Evolutionary conservation across 75 land plant species (phyloP), one percentile per base, ranked within the genome.

Genomic region (Adiantum capillusveneris): DNA sequence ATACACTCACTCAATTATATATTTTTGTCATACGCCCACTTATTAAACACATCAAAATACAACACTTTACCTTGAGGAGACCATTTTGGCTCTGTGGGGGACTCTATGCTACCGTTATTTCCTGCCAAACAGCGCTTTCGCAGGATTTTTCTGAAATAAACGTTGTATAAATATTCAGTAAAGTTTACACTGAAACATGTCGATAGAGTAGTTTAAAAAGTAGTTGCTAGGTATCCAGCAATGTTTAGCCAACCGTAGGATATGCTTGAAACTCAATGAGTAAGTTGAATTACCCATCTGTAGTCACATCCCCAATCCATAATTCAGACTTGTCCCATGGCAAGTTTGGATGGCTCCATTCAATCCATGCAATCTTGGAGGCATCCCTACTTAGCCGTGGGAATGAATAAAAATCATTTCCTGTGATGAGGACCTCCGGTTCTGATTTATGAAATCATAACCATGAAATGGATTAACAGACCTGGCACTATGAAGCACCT

Each of bases 291-390:
- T 54, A 92, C 97, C 97, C 97, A 57, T 72, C 72, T 39, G 79
- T 75, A 54, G 84, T 75, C 26, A 92, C 51, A 55, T 88, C 57
- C 29, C 94, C 97, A 73, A 92, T 83, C 88, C 88, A 92, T 25
- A 92, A 74, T 54, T 80, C 70, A 24, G 94, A 29, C 68, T 63
- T 74, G 67, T 92, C 97, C 97, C 97, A 92, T 19, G 87, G 94
- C 97, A 92, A 87, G 67, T 85, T 78, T 54, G 97, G 97, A 42
- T 92, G 97, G 63, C 63, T 51, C 97, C 97, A 92, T 56, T 92
- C 81, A 70, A 92, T 75, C 97, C 97, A 92, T 69, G 94, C 84
- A 11, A 92, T 58, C 59, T 60, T 77, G 46, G 71, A 65, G 34
- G 86, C 94, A 56, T 64, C 78, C 7, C 78, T 69, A 45, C 82